Evolutionary conservation across 805 yeast species (phyloP).

Genomic region (Ogataea zsoltii): DNA sequence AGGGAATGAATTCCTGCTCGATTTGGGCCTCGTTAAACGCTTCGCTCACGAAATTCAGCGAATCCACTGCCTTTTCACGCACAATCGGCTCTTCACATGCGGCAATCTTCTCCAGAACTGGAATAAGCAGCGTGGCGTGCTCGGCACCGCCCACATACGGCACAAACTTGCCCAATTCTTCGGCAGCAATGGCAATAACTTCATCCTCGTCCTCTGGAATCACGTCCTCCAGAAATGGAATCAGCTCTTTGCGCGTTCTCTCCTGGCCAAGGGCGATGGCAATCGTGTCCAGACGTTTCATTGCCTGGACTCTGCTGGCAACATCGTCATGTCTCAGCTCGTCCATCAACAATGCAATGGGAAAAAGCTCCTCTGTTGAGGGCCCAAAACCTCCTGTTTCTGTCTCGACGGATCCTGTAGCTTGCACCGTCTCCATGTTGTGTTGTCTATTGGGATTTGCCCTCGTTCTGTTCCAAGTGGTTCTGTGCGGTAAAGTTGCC

Average conservation of each 20-base stretch:
- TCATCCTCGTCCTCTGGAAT: constrained; percentile 98
- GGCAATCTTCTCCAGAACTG: constrained; percentile 80
- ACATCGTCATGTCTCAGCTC: constrained; percentile 94
- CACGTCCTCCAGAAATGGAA: constrained; percentile 87
- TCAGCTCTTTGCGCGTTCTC: constrained; percentile 82
- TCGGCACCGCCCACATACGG: constrained; percentile 86
- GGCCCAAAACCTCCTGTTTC: constrained; percentile 8
- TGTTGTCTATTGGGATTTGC: constrained; percentile 1
- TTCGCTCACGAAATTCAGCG: constrained; percentile 69
- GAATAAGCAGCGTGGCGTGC: constrained; percentile 57
- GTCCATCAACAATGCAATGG: constrained; percentile 94
- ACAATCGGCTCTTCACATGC: constrained; percentile 96
- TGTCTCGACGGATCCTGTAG: constrained; percentile 3
- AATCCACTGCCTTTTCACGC: constrained; percentile 89
- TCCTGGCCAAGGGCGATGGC: constrained; percentile 94
- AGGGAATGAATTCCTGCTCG: constrained; percentile 65
- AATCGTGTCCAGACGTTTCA: constrained; percentile 91
- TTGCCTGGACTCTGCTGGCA: constrained; percentile 88
- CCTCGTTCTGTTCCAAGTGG: neutral
- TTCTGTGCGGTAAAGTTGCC: neutral
- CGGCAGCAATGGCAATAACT: constrained; percentile 90
- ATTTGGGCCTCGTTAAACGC: constrained; percentile 66
- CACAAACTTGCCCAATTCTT: constrained; percentile 82
- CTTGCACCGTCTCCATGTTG: constrained; percentile 15
- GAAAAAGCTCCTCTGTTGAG: constrained; percentile 67